Conservation (phyloP, 768 basidiomycete species). For the Phylloporus sp. region DNA sequence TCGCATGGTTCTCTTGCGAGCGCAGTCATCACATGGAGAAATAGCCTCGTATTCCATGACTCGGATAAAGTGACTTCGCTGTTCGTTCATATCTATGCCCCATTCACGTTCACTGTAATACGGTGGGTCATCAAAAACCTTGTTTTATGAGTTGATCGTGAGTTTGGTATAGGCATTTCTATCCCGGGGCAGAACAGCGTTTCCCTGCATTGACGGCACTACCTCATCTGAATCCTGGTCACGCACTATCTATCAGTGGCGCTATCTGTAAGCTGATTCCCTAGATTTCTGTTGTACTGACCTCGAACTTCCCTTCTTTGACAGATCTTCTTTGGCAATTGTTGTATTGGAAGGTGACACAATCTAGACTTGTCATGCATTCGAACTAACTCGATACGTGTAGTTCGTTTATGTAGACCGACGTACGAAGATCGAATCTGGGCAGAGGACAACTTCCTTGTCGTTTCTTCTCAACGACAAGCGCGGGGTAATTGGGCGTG, state of each 20-base stretch:
- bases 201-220: slow-evolving; percentile 81
- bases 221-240: slow-evolving; percentile 62
- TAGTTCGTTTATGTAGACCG: slow-evolving; percentile 86
- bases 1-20: slow-evolving; percentile 88
- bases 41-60: slow-evolving; percentile 97
- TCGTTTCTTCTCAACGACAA: slow-evolving; percentile 86
- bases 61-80: slow-evolving; percentile 93
- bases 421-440: slow-evolving; percentile 84
- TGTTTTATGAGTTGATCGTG: background rate
- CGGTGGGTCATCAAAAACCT: slow-evolving; percentile 44
- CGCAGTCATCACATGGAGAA: slow-evolving; percentile 97
- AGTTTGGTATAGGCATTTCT: slow-evolving; percentile 65
- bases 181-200: slow-evolving; percentile 68
- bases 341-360: slow-evolving; percentile 81
- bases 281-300: slow-evolving; percentile 8
- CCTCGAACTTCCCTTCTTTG: slow-evolving; percentile 3
- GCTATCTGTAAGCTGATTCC: slow-evolving; percentile 63
- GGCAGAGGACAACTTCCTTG: slow-evolving; percentile 87
- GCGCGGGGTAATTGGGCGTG: slow-evolving; percentile 72
- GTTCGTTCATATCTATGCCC: slow-evolving; percentile 92
- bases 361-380: background rate
- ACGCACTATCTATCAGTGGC: slow-evolving; percentile 72
- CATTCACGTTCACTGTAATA: slow-evolving; percentile 87
- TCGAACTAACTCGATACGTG: slow-evolving; percentile 1
- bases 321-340: slow-evolving; percentile 90